phyloP scores from a whole-genome alignment of 768 basidiomycete species.

The Lactarius akahatsu region DNA sequence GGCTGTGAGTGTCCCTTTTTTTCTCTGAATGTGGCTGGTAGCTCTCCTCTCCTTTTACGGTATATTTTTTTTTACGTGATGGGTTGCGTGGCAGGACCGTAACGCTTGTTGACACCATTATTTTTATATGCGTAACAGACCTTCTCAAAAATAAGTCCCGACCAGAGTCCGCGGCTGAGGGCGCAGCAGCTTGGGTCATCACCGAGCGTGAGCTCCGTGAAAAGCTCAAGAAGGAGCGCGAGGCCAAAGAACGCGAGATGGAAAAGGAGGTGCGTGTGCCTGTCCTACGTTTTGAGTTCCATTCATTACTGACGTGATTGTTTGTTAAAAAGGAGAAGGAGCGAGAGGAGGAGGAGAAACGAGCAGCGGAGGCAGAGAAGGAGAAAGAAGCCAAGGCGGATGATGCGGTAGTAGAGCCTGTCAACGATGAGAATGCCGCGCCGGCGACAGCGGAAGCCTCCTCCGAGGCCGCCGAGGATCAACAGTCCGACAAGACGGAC shows the following conservation, averaged over 20 bases:
- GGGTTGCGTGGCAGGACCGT: conserved; percentile 27
- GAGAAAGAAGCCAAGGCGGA: conserved; percentile 33
- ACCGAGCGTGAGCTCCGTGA: conserved; percentile 74
- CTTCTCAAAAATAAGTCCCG: conserved; percentile 82
- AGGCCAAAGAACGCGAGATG: conserved; percentile 65
- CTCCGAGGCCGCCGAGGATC: conserved; percentile 38
- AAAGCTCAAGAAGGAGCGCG: conserved; percentile 70
- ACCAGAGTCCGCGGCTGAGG: conserved; percentile 71
- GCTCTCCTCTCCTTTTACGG: conserved; percentile 26
- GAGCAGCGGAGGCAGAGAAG: conserved; percentile 50
- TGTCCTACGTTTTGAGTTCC: conserved; percentile 20
- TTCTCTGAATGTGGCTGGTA: conserved; percentile 23
- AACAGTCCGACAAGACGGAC: conserved; percentile 38
- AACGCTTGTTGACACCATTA: conserved; percentile 31
- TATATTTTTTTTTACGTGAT: conserved; percentile 17
- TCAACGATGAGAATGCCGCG: conserved; percentile 31
- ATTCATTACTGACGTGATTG: conserved; percentile 13
- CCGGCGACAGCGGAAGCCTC: conserved; percentile 31
- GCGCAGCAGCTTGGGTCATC: conserved; percentile 68
- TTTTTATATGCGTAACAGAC: conserved; percentile 42
- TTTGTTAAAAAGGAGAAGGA: conserved; percentile 61
- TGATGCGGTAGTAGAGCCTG: conserved; percentile 27
- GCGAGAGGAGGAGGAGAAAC: conserved; percentile 63
- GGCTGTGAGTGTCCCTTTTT: conserved; percentile 63
- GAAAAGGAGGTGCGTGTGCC: conserved; percentile 54